Evolutionary conservation across 2,329 filamentous ascomycete species (phyloP), one percentile per base, ranked within the genome.

Genomic region (Colletotrichum caudatum): DNA sequence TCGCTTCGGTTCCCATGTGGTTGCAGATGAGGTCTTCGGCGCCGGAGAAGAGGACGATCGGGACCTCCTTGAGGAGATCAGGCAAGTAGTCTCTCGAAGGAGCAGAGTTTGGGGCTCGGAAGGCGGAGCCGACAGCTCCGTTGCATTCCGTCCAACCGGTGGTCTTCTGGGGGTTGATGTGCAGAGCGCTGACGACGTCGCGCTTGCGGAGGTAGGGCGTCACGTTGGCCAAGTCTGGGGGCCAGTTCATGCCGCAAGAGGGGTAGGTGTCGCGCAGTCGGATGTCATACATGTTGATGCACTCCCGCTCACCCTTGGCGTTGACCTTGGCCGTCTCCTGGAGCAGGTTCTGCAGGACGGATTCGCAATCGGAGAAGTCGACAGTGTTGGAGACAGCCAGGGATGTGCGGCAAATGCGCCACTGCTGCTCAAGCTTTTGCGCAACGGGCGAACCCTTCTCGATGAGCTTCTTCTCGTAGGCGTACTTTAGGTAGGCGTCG

Each of bases 221-320:
- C 29, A 99, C 89, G 61, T 88, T 79, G 58, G 82, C 81, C 77
- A 99, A 86, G 82, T 99, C 96, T 74, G 94, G 93, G 41, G 96
- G 96, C 97, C 97, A 99, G 83, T 94, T 95, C 95, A 97, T 97
- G 75, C 96, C 96, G 80, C 96, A 99, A 74, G 91, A 92, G 5
- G 93, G 92, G 80, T 89, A 94, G 8, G 84, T 84, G 81, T 99
- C 96, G 74, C 86, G 91, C 58, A 98, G 87, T 58, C 95, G 93
- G 64, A 98, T 88, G 80, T 99, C 96, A 81, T 99, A 99, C 94
- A 98, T 98, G 83, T 99, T 99, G 80, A 91, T 81, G 81, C 97
- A 99, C 53, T 88, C 80, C 61, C 86, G 85, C 67, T 87, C 81
- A 26, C 85, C 84, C 18, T 84, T 84, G 46, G 83, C 70, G 64